Conservation (phyloP, 2,329 filamentous ascomycete genomes). For the Penicillium vulpinum region DNA sequence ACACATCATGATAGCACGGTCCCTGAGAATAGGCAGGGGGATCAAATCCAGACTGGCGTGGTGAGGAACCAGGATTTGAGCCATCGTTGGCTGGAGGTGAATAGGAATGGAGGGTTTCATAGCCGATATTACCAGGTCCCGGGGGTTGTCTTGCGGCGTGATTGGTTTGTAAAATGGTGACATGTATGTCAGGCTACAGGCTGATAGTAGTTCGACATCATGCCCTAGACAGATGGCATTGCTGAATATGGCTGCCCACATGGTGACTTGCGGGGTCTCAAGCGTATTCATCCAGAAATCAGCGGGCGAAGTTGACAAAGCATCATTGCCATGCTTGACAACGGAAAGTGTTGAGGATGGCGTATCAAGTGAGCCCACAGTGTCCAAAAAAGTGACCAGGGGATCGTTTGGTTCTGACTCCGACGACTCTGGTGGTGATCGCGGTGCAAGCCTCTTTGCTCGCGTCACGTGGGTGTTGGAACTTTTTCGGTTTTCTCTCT, state of each 20-base stretch:
- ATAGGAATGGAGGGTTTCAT: constrained; percentile 27
- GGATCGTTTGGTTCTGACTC: background rate
- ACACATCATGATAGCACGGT: constrained; percentile 35
- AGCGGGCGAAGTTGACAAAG: background rate
- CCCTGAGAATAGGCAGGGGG: constrained; percentile 36
- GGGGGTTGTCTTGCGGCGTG: constrained; percentile 14
- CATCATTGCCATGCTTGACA: background rate
- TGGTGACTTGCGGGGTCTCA: constrained; percentile 6
- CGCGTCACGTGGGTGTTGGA: background rate
- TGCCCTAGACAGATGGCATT: constrained; percentile 24
- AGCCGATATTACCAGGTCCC: constrained; percentile 23
- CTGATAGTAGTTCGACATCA: constrained; percentile 20
- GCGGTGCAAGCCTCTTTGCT: constrained; percentile 9
- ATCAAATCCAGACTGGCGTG: constrained; percentile 41
- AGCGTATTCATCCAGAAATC: constrained; percentile 12
- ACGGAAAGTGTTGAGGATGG: background rate
- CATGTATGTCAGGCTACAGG: constrained; percentile 23
- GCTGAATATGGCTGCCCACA: constrained; percentile 7
- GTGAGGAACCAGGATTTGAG: constrained; percentile 42
- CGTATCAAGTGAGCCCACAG: background rate
- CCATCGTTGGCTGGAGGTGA: constrained; percentile 39
- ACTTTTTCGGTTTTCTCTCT: constrained; percentile 10
- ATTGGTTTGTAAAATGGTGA: constrained; percentile 38
- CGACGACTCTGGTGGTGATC: background rate
- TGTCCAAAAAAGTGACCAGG: background rate